Evolutionary conservation across 768 basidiomycete genomes (phyloP), one percentile per base, ranked within the genome.

Genomic region (Auricularia sp.): DNA sequence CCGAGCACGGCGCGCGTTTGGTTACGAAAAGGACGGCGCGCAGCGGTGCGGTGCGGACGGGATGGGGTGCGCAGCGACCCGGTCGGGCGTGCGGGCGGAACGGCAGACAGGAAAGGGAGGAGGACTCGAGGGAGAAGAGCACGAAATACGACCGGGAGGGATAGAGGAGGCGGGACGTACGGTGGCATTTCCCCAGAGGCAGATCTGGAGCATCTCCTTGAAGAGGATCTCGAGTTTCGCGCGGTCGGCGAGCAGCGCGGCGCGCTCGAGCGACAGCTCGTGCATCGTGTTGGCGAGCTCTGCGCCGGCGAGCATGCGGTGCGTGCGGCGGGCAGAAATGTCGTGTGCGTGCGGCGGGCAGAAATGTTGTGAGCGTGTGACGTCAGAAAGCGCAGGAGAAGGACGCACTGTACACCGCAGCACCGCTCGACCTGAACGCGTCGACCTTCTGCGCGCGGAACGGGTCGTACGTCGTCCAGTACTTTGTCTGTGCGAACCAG

Each of bases 121-220:
- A n/a, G n/a, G n/a, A n/a, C n/a, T n/a, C n/a, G n/a, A n/a, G n/a
- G n/a, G n/a, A n/a, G n/a, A n/a, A n/a, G n/a, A n/a, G n/a, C n/a
- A n/a, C n/a, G n/a, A n/a, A n/a, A n/a, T n/a, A n/a, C n/a, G n/a
- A n/a, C n/a, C n/a, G n/a, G n/a, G n/a, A n/a, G n/a, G n/a, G n/a
- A n/a, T n/a, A n/a, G 29, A 29, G 29, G 29, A 29, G 29, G 29
- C 8, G 29, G 7, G 54, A 54, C 29, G 18, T 54, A 54, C 54
- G 24, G 56, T 59, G 6, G 56, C 56, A 33, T 59, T 59, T 2
- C 56, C 87, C 92, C 92, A 94, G 33, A 94, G 81, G 74, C 90
- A 90, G 84, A 94, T 92, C 71, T 94, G 90, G 7, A 91, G 79
- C 89, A 94, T 93, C 73, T 93, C 89, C 64, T 81, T 82, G 75